Conservation (phyloP, 2,329 filamentous ascomycete species). For the Byssochlamys sp. region DNA sequence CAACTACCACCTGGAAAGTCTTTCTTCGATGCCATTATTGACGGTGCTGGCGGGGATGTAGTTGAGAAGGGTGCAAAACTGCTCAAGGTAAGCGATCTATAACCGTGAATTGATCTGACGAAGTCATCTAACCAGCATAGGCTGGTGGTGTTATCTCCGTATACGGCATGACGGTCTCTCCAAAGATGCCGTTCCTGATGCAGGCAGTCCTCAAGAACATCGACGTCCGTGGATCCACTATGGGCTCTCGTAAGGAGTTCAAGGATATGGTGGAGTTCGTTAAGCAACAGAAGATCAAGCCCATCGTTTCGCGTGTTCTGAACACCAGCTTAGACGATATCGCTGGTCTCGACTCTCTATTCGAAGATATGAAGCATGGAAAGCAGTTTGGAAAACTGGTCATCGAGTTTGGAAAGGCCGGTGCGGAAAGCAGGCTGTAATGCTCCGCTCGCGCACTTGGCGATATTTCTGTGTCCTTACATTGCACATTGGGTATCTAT, state of each 20-base stretch:
- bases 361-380: conserved; percentile 77
- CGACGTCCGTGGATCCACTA: conserved; percentile 75
- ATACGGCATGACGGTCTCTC: conserved; percentile 84
- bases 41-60: conserved; percentile 81
- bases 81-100: conserved; percentile 48
- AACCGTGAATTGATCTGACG: background rate
- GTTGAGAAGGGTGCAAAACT: conserved; percentile 58
- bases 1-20: conserved; percentile 54
- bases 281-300: conserved; percentile 58
- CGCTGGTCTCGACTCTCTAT: conserved; percentile 68
- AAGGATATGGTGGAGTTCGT: conserved; percentile 84
- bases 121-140: conserved; percentile 22
- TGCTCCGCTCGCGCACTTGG: background rate
- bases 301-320: conserved; percentile 65
- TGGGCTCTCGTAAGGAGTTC: conserved; percentile 86
- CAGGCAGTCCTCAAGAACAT: conserved; percentile 75
- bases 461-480: background rate
- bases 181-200: conserved; percentile 83
- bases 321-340: conserved; percentile 62
- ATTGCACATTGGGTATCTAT: background rate
- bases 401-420: conserved; percentile 51
- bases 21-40: conserved; percentile 72
- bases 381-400: conserved; percentile 90
- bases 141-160: conserved; percentile 70
- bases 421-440: conserved; percentile 28